Conservation (phyloP, 2,329 filamentous ascomycete genomes). For the Fusarium piperis region DNA sequence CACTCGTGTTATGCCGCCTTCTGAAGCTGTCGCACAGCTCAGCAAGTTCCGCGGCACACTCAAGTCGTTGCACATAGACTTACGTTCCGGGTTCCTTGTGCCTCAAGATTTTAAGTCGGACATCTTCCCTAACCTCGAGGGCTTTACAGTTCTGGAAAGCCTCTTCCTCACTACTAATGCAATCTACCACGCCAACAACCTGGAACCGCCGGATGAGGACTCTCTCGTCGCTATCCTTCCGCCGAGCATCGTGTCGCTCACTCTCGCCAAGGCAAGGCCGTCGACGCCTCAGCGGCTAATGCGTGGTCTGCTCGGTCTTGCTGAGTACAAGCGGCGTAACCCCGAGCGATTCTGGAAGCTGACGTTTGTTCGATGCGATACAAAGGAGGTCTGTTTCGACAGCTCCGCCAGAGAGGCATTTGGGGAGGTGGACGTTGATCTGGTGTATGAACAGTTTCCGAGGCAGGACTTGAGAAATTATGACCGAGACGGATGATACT, state of each 20-base stretch:
- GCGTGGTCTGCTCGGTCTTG: constrained; percentile 3
- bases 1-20: background rate
- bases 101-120: background rate
- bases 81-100: background rate
- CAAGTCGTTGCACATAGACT: constrained; percentile 19
- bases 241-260: constrained; percentile 8
- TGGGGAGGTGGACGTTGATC: background rate
- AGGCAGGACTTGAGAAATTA: background rate
- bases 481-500: no score
- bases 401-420: background rate
- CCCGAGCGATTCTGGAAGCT: background rate
- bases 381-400: background rate
- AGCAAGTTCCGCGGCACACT: constrained; percentile 3
- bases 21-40: constrained; percentile 5
- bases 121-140: constrained; percentile 3
- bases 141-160: constrained; percentile 10
- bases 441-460: background rate
- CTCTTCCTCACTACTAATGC: constrained; percentile 12
- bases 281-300: background rate
- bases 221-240: constrained; percentile 8
- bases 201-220: background rate
- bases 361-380: constrained; percentile 5
- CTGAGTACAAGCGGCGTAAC: background rate
- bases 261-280: background rate
- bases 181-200: constrained; percentile 4